phyloP scores from a whole-genome alignment of 805 yeast genomes.

The Candida ulmi region DNA sequence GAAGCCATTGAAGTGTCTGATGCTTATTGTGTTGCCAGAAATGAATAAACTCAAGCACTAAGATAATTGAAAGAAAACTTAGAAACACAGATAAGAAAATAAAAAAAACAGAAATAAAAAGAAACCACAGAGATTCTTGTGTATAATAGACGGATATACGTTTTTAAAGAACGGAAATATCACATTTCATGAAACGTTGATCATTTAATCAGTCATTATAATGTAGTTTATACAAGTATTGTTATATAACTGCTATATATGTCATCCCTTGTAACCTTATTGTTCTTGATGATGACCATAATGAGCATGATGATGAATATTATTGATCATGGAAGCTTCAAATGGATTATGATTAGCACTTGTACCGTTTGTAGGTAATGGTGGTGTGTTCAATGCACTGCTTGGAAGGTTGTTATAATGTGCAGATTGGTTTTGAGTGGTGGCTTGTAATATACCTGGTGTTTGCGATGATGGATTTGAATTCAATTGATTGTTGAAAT shows the following conservation, averaged over 20 bases:
- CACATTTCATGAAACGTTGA: too few species aligned
- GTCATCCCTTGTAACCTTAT: too few species aligned
- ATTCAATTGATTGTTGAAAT: background rate
- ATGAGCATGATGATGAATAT: slow-evolving; percentile 5
- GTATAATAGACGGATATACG: too few species aligned
- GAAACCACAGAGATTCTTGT: too few species aligned
- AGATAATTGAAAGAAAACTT: too few species aligned
- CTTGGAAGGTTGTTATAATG: background rate
- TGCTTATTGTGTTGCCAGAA: slow-evolving; percentile 60
- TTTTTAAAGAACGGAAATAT: too few species aligned
- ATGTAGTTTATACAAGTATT: too few species aligned
- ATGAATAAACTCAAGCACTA: slow-evolving; percentile 18
- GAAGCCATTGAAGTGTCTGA: slow-evolving; percentile 90
- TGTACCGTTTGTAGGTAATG: slow-evolving; percentile 1
- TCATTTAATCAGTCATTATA: too few species aligned
- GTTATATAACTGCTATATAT: too few species aligned
- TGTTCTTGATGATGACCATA: too few species aligned
- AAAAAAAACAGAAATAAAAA: too few species aligned
- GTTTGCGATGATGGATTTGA: background rate
- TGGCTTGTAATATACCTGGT: background rate
- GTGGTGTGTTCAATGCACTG: slow-evolving; percentile 12
- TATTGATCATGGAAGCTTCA: slow-evolving; percentile 18
- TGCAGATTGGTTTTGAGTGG: background rate
- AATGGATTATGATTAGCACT: slow-evolving; percentile 16
- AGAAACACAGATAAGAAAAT: too few species aligned